Conservation (phyloP, 2,329 filamentous ascomycete species). For the Ascochyta viciae-villosae region DNA sequence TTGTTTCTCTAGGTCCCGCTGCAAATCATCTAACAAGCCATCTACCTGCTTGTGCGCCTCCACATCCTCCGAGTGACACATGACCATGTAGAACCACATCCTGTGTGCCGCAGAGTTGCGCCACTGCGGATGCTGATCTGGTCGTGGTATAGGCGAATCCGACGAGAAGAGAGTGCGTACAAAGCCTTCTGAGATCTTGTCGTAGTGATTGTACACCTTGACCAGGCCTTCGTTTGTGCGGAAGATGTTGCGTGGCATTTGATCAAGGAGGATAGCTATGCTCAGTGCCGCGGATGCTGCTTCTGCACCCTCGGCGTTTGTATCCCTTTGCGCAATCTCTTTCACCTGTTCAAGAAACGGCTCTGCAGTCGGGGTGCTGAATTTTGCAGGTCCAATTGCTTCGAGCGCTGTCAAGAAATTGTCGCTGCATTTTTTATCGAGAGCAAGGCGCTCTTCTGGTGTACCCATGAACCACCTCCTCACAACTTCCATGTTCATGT, state of each 20-base stretch:
- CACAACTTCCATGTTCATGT: constrained; percentile 29
- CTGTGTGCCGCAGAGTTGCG: constrained; percentile 50
- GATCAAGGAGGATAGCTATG: constrained; percentile 66
- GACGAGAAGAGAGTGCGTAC: constrained; percentile 46
- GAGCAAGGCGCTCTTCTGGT: constrained; percentile 42
- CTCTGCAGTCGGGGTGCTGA: constrained; percentile 41
- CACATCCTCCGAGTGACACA: constrained; percentile 65
- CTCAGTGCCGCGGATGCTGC: constrained; percentile 54
- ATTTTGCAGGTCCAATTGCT: constrained; percentile 46
- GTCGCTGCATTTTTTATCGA: constrained; percentile 48
- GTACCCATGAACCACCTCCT: constrained; percentile 50
- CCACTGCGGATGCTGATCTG: constrained; percentile 41
- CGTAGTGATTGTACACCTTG: constrained; percentile 63
- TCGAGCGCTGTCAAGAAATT: constrained; percentile 47
- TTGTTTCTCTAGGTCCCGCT: constrained; percentile 41
- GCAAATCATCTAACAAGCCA: constrained; percentile 41
- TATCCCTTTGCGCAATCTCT: constrained; percentile 17
- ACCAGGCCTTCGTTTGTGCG: constrained; percentile 55
- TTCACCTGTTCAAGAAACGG: constrained; percentile 49
- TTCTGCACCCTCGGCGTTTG: constrained; percentile 30
- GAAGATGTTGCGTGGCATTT: constrained; percentile 68
- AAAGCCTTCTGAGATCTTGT: constrained; percentile 61
- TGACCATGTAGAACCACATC: constrained; percentile 66
- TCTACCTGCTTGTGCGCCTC: constrained; percentile 53
- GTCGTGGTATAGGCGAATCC: constrained; percentile 26